These are phyloP conservation scores for Paracoccidioides brasiliensis DNA, from an alignment of 2,329 filamentous ascomycete species.

Conservation along the genomic window DNA sequence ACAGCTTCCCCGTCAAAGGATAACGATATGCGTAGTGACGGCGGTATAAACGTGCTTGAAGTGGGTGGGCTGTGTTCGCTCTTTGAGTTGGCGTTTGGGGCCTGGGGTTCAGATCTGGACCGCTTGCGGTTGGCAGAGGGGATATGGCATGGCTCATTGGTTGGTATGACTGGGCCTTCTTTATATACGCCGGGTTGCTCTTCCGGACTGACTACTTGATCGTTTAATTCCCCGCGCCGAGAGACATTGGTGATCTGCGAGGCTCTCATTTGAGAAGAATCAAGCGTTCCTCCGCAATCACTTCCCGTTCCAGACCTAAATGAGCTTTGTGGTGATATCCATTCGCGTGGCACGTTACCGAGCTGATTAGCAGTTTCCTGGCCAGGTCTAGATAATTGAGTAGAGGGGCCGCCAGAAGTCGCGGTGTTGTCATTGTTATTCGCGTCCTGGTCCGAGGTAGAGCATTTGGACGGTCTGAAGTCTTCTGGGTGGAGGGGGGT, in stretches of 20 bases:
- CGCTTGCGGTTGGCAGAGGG: conserved; percentile 23
- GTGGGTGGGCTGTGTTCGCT: conserved; percentile 1
- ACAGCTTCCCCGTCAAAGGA: conserved; percentile 30
- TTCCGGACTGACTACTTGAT: background rate
- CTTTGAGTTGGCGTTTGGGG: conserved; percentile 3
- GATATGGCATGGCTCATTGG: background rate
- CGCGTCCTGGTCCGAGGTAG: conserved; percentile 17
- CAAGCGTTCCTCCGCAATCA: no score
- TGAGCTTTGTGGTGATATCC: background rate
- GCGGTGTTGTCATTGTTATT: conserved; percentile 15
- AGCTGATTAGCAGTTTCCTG: background rate
- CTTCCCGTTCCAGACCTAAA: background rate
- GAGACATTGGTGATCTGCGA: background rate
- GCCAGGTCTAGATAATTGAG: background rate
- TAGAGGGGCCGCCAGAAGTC: background rate
- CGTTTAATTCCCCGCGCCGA: background rate
- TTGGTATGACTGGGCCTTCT: background rate
- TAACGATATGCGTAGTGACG: conserved; percentile 28
- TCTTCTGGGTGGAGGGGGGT: conserved; percentile 70
- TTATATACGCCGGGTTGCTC: background rate
- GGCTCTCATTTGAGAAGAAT: background rate
- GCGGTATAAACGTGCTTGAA: conserved; percentile 12
- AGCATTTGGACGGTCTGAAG: conserved; percentile 29
- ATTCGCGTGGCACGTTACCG: background rate
- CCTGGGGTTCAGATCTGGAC: conserved; percentile 17